Evolutionary conservation across 805 yeast species (phyloP).

Genomic region (Starmerella floris): DNA sequence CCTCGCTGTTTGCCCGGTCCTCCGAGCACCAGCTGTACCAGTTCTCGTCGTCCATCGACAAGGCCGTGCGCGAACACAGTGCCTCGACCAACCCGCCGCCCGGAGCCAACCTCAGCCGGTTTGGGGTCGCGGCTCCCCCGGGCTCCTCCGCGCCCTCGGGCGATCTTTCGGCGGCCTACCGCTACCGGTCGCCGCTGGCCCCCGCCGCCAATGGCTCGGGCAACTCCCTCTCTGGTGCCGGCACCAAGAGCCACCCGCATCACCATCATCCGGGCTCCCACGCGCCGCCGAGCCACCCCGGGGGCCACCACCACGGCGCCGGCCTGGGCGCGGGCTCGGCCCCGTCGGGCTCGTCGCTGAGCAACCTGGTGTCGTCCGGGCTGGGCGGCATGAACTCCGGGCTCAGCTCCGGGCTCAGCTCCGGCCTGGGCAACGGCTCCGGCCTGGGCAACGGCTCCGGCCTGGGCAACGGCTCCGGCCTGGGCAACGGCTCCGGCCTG

Average conservation of each 20-base stretch:
- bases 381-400: too few relatives aligned
- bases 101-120: slow-evolving; percentile 19
- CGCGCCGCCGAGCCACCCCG: too few relatives aligned
- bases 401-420: too few relatives aligned
- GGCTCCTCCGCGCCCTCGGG: too few relatives aligned
- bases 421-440: too few relatives aligned
- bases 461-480: too few relatives aligned
- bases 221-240: not conserved
- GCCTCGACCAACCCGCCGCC: not conserved
- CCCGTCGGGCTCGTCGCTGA: not conserved
- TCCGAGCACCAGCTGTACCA: slow-evolving; percentile 17
- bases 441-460: too few relatives aligned
- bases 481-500: too few relatives aligned
- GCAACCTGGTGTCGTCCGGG: too few relatives aligned
- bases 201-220: not conserved
- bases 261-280: not conserved
- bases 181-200: slow-evolving; percentile 10
- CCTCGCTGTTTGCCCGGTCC: slow-evolving; percentile 27
- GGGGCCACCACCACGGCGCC: not conserved
- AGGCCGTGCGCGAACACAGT: slow-evolving; percentile 1
- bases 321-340: not conserved
- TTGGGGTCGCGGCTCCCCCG: slow-evolving; percentile 11
- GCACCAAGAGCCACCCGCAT: not conserved
- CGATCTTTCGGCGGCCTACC: too few relatives aligned
- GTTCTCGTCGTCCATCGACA: slow-evolving; percentile 9